Evolutionary conservation across 768 basidiomycete species (phyloP), one percentile per base, ranked within the genome.

Genomic region (Cystofilobasidium macerans): DNA sequence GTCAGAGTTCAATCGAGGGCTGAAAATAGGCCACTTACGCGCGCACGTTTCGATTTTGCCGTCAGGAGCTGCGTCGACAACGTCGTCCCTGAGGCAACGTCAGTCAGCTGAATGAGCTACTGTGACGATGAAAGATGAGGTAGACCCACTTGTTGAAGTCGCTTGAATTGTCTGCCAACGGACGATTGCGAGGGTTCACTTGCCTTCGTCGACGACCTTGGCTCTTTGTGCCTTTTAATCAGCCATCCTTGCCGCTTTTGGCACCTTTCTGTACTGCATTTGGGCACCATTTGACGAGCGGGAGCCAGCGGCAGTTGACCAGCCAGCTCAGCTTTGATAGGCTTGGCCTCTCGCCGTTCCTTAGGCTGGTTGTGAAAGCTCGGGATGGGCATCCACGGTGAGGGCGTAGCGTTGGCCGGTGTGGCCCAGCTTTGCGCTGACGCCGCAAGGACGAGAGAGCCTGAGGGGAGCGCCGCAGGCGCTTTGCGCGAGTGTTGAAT

Each of bases 141-240:
- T 14, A 18, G 38, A 48, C n/a, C 26, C 30, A 73, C 74, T 70
- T 57, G 20, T 72, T 76, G 73, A 73, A 76, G 65, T 78, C 78
- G 28, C 68, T 68, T 11, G 65, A 59, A 24, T 76, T 69, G 69
- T 71, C 74, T 30, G n/a, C n/a, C 57, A 61, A 30, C 74, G 69
- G 30, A 79, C 70, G n/a, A 70, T 69, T 0, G 77, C 77, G 62
- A 78, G 66, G 59, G 79, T 79, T 76, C 76, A 79, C 20, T 47
- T 16, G 9, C 71, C 75, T 12, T 74, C 73, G 36, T 70, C 73
- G 65, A 65, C 70, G 6, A n/a, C n/a, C n/a, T n/a, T 38, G 67
- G 11, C 51, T 61, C 48, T 51, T 57, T 11, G 11, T 20, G 24
- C 53, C 48, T 51, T 30, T 62, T 8, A 18, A 40, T 30, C 9